phyloP scores from a whole-genome alignment of 2,329 filamentous ascomycete species.

The Phoma sp. region DNA sequence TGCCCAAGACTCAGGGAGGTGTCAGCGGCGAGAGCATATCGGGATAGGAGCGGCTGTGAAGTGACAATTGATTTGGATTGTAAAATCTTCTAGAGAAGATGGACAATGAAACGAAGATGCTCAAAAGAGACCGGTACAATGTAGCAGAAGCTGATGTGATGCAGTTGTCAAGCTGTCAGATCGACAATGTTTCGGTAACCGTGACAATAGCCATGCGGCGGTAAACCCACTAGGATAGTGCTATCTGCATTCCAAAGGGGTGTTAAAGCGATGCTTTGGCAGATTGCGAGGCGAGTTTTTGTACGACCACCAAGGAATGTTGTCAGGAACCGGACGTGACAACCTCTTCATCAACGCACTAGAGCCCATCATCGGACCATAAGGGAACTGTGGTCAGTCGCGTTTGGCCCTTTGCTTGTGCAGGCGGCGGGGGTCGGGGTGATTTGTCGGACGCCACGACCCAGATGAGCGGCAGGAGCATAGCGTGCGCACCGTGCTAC shows the following conservation, averaged over 20 bases:
- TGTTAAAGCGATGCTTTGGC: slow-evolving; percentile 5
- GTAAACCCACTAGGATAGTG: slow-evolving; percentile 3
- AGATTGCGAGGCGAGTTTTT: slow-evolving; percentile 7
- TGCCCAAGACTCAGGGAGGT: background rate
- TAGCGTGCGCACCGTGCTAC: background rate
- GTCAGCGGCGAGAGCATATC: slow-evolving; percentile 4
- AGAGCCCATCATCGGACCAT: background rate
- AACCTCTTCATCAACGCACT: background rate
- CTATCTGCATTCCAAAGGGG: slow-evolving; percentile 15
- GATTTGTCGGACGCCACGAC: background rate
- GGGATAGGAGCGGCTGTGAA: background rate
- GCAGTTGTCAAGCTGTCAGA: slow-evolving; percentile 8
- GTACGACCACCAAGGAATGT: slow-evolving; percentile 16
- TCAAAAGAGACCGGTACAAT: background rate
- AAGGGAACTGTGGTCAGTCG: slow-evolving; percentile 1
- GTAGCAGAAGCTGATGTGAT: slow-evolving; percentile 2
- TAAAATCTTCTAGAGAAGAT: background rate
- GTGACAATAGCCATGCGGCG: slow-evolving; percentile 15
- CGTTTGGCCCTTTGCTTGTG: slow-evolving; percentile 1
- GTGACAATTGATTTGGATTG: background rate
- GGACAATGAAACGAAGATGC: background rate
- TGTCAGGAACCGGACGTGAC: slow-evolving; percentile 2
- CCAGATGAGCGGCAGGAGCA: background rate
- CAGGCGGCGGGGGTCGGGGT: background rate
- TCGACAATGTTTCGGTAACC: slow-evolving; percentile 11